A percentile compares a stretch with the other conserved stretches of the same genome.
phyloP scores from a whole-genome alignment of 169 alveolate genomes.

The Prorocentrum cordatum region DNA sequence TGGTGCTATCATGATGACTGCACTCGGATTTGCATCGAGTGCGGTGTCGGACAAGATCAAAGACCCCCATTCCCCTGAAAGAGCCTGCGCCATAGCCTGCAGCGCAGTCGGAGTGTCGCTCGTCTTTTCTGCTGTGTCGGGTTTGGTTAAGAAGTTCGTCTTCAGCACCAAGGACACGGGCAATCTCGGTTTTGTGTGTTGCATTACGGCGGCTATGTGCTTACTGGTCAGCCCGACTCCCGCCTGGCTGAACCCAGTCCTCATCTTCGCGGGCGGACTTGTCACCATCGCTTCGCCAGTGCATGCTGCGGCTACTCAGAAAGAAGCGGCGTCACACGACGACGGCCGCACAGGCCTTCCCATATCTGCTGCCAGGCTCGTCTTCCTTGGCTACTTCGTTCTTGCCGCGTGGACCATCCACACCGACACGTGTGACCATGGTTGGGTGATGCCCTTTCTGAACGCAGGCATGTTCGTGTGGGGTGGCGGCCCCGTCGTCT shows the following conservation, averaged over 20 bases:
- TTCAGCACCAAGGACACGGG: too few species aligned
- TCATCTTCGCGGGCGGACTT: slow-evolving; percentile 39
- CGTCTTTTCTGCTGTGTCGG: slow-evolving; percentile 28
- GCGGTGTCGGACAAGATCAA: background rate
- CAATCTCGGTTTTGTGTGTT: too few species aligned
- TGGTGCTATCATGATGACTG: background rate
- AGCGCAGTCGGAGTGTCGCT: slow-evolving; percentile 70
- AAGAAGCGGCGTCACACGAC: background rate
- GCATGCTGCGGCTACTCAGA: too few species aligned
- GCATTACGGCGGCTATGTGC: slow-evolving; percentile 27
- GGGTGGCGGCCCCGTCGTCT: slow-evolving; percentile 69
- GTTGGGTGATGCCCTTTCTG: slow-evolving; percentile 60
- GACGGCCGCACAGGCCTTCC: background rate
- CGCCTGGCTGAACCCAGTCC: slow-evolving; percentile 59
- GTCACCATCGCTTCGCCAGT: slow-evolving; percentile 14
- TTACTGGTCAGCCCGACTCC: slow-evolving; percentile 62
- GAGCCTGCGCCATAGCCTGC: slow-evolving; percentile 70
- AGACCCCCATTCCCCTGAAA: too few species aligned
- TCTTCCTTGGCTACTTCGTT: background rate
- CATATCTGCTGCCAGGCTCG: background rate
- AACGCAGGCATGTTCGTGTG: slow-evolving; percentile 70
- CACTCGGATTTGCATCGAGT: background rate
- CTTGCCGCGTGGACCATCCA: slow-evolving; percentile 34
- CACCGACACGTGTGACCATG: slow-evolving; percentile 41
- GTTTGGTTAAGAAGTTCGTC: slow-evolving; percentile 62